These are phyloP conservation scores for Citrus glauca DNA, from an alignment of 345 rosid genomes.

Conservation along the genomic window DNA sequence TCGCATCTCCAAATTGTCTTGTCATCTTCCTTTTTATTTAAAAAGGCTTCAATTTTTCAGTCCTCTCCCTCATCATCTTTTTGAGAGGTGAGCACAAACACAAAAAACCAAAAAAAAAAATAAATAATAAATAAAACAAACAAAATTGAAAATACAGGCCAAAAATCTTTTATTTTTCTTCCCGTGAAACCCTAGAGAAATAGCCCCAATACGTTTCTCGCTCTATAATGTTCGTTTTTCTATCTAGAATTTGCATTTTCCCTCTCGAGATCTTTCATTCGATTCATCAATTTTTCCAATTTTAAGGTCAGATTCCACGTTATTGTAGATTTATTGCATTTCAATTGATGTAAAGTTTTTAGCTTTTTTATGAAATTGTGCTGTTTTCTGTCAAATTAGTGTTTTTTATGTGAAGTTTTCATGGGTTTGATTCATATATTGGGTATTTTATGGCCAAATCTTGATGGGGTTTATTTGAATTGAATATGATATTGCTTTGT, in stretches of 20 bases:
- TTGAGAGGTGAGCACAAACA: neutral
- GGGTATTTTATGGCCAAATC: neutral
- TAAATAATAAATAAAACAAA: neutral
- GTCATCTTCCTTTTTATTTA: neutral
- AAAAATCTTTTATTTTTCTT: neutral
- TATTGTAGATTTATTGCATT: neutral
- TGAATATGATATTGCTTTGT: neutral
- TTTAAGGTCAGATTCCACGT: conserved; percentile 10
- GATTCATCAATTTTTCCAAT: neutral
- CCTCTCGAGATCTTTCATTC: neutral
- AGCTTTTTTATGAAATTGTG: neutral
- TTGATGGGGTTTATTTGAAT: neutral
- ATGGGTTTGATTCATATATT: conserved; percentile 2
- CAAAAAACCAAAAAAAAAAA: neutral
- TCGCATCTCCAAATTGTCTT: neutral
- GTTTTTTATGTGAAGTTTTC: neutral
- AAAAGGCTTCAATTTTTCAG: neutral
- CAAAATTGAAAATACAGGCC: neutral
- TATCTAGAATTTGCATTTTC: conserved; percentile 7
- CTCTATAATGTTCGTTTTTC: neutral
- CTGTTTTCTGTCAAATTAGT: neutral
- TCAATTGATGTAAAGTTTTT: neutral
- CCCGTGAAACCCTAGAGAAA: neutral
- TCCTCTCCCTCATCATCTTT: neutral
- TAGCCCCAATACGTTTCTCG: neutral